Evolutionary conservation across 352 stramenopile genomes (phyloP), one percentile per base, ranked within the genome.

Genomic region (Elongisporangium anandrum): DNA sequence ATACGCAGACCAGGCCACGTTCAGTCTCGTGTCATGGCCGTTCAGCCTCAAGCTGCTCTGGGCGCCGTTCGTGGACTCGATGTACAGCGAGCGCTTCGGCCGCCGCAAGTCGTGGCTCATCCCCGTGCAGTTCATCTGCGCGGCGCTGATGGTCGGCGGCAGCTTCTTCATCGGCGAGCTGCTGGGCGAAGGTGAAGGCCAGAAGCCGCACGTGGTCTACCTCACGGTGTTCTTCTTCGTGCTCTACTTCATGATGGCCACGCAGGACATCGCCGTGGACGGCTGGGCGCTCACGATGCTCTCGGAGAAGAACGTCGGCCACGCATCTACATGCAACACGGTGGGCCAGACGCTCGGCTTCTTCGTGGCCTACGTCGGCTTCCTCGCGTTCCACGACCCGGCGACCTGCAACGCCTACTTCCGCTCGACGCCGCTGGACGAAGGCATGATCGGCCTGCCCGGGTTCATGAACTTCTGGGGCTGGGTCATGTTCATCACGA

Each of bases 241-340:
- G 52, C 76, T 99, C 21, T 99, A 99, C 77, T 97, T 99, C 67
- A 93, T 99, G 61, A 99, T 99, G 93, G 97, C 97, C 3, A 99
- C 97, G 47, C 97, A 99, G 75, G 97, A 99, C 72, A 99, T 99
- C 66, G 97, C 97, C 9, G 97, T 99, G 8, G 97, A 99, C 69
- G 97, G 97, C 17, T 99, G 97, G 97, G 97, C 97, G n/a, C 84
- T 99, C 38, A 99, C 97, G 0, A 99, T 99, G 97, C 85, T 99
- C 38, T 97, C 85, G 41, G 82, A 87, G 41, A 95, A 98, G 65
- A 99, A 99, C 80, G 84, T 98, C 29, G 96, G 92, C 34, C 96
- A 97, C 55, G 96, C 96, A 26, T 97, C 96, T 1, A 96, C 97
- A 23, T 99, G 94, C 75, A 99, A 99, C 70, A 91, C 81, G 17